Base-by-base conservation (phyloP, 352 stramenopile species). In the Phytopythium kandeliae region DNA sequence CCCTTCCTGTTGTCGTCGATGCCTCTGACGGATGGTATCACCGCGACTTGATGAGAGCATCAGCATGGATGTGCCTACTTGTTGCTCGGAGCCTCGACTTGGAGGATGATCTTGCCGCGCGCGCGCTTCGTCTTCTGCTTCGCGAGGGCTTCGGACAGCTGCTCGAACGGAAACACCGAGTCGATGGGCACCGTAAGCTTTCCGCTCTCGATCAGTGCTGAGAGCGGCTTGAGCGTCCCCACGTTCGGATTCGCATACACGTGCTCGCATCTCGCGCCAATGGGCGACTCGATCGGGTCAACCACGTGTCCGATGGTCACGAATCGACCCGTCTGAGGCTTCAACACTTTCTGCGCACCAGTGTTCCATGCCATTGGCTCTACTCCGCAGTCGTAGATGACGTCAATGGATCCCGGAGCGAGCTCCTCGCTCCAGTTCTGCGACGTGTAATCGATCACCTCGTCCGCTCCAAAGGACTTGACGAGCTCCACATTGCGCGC, bases 381-480 rank as follows among this genome's bases (percentile, higher is more conserved):
- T n/a, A 62, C 43, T 2, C 52, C 60, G 26, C 60, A 68, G 36
- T 65, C 57, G 49, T 70, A 69, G 34, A 70, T 48, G 11, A 73
- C 19, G 49, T 70, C 64, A 11, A 70, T 52, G n/a, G 64, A 73
- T 22, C 67, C 41, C 30, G 61, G 38, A 0, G 44, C 44, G 15
- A 76, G 21, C 9, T 68, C 54, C 1, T 65, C 47, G 7, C 47
- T 51, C 66, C 66, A 85, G 40, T 78, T 72, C 21, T 73, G 46
- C 4, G 24, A 59, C 25, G 54, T 63, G 60, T 85, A 82, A 35
- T 82, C 68, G 37, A 81, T 55, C 2, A 80, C 57, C 25, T 70
- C 48, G 43, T 82, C 63, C 1, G 61, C 73, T n/a, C 67, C 72
- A 0, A 78, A 51, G 12, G 53, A 52, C 44, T 70, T 63, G 10